These are phyloP conservation scores for Fusarium burgessii DNA, from an alignment of 2,329 filamentous ascomycete genomes.

Conservation along the genomic window DNA sequence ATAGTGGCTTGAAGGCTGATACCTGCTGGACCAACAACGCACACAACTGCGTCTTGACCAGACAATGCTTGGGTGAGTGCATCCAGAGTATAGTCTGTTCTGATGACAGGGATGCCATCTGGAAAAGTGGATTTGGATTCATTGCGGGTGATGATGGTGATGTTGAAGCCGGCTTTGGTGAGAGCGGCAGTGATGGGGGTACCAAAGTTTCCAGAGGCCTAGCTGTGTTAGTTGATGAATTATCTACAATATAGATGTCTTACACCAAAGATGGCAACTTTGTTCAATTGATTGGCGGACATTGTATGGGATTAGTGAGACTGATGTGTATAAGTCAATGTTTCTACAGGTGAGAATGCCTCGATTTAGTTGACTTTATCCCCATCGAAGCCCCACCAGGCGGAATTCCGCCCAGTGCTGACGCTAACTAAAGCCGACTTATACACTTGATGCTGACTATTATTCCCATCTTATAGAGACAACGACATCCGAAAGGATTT, in stretches of 20 bases:
- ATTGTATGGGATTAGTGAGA: constrained; percentile 8
- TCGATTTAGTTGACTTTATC: constrained; percentile 22
- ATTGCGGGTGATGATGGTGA: constrained; percentile 30
- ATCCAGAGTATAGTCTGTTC: constrained; percentile 5
- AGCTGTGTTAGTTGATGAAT: background rate
- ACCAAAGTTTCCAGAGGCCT: constrained; percentile 40
- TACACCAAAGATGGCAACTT: constrained; percentile 33
- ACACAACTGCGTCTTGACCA: constrained; percentile 24
- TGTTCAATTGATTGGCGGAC: constrained; percentile 2
- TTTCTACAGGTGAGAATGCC: background rate
- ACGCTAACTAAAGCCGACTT: background rate
- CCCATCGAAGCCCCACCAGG: constrained; percentile 6
- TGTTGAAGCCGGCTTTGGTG: constrained; percentile 11
- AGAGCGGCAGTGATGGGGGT: constrained; percentile 34
- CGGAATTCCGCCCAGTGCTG: constrained; percentile 26
- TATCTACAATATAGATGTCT: fast-evolving
- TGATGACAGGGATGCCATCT: background rate
- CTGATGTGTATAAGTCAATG: constrained; percentile 14
- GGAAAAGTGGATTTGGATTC: constrained; percentile 34
- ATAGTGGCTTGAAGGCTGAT: constrained; percentile 24
- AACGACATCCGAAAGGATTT: background rate
- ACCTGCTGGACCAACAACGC: constrained; percentile 25
- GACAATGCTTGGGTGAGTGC: background rate
- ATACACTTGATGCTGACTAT: background rate
- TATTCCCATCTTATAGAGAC: too few relatives aligned